Percentiles rank a stretch among this genome's conserved stretches.
Evolutionary conservation across 331 rosid species (phyloP).

Genomic region (Prunus yedoensis): DNA sequence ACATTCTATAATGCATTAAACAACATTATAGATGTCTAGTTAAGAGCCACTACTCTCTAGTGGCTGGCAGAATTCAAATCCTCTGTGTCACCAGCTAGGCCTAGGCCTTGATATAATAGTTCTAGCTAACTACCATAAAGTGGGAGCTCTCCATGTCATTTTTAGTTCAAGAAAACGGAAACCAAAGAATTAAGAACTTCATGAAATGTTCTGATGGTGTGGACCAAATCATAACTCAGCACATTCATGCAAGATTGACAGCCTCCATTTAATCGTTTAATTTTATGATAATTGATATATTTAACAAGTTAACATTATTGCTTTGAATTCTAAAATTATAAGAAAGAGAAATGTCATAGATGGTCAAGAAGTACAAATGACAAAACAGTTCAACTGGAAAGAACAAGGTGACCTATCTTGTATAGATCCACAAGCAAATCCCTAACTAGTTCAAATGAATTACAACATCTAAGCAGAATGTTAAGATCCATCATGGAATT

Average conservation of each 20-base stretch:
- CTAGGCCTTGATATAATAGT: no score
- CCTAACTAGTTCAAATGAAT: slow-evolving; percentile 8
- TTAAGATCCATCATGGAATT: neutral
- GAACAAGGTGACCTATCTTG: slow-evolving; percentile 1
- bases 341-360: neutral
- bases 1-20: slow-evolving; percentile 1
- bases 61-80: neutral
- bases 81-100: slow-evolving; percentile 16
- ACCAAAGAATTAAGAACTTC: neutral
- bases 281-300: neutral
- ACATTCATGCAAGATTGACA: neutral
- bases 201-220: neutral
- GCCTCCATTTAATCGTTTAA: neutral
- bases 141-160: no score
- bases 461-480: slow-evolving; percentile 6
- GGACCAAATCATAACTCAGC: neutral
- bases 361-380: neutral
- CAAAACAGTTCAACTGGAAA: neutral
- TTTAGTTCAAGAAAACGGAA: no score
- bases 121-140: no score
- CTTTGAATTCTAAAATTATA: neutral
- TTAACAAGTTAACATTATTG: neutral
- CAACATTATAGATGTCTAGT: neutral
- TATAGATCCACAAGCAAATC: neutral
- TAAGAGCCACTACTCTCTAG: neutral